Percentiles rank a stretch among this genome's conserved stretches.
Evolutionary conservation across 2,329 filamentous ascomycete genomes (phyloP).

Genomic region (Phialophora macrospora): DNA sequence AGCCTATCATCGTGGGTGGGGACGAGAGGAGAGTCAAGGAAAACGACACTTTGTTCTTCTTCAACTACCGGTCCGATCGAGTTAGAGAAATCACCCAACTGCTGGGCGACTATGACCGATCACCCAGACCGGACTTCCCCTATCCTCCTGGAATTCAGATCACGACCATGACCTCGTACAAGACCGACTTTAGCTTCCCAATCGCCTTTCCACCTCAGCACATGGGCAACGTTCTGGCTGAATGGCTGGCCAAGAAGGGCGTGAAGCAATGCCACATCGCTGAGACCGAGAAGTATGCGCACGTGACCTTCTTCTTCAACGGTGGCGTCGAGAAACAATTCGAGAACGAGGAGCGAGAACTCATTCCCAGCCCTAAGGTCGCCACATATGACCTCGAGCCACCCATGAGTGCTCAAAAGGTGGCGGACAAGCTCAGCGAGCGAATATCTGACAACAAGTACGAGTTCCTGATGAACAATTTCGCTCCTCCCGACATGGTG

Average conservation of each 20-base stretch:
- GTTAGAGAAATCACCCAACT: conserved; percentile 96
- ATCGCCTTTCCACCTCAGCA: conserved; percentile 91
- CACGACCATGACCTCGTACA: conserved; percentile 99
- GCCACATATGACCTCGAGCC: conserved; percentile 94
- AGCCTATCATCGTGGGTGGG: conserved; percentile 93
- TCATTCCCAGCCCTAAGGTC: conserved; percentile 93
- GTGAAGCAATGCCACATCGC: conserved; percentile 94
- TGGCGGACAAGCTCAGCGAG: conserved; percentile 88
- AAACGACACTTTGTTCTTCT: conserved; percentile 95
- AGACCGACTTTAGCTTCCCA: conserved; percentile 89
- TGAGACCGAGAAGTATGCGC: conserved; percentile 99
- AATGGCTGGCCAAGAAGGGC: conserved; percentile 89
- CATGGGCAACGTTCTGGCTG: conserved; percentile 98
- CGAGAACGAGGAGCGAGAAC: conserved; percentile 85
- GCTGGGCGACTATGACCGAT: conserved; percentile 88
- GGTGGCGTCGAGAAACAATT: conserved; percentile 97
- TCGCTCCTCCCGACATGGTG: conserved; percentile 98
- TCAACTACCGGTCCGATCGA: conserved; percentile 99
- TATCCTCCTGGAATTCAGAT: conserved; percentile 88
- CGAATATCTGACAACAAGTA: conserved; percentile 82
- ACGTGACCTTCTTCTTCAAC: conserved; percentile 99
- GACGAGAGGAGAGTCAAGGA: conserved; percentile 86
- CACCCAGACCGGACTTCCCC: conserved; percentile 84
- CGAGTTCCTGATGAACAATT: conserved; percentile 99
- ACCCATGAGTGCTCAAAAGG: conserved; percentile 91